Conservation (phyloP, 495 filamentous ascomycete species). For the Penicillium goetzii region DNA sequence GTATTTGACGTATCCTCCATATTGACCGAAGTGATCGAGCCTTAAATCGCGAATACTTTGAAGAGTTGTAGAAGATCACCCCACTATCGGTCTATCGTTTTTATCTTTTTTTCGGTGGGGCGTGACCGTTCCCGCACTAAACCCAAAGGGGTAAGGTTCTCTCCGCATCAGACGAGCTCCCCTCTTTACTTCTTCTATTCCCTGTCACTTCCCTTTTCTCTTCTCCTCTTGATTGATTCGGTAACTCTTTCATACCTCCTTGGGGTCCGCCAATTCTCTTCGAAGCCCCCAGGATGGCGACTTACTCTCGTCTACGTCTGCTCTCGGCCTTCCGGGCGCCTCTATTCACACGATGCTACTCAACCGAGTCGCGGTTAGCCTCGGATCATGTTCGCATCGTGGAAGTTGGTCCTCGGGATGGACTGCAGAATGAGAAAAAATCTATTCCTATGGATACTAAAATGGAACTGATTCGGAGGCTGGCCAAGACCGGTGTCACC, state of each 20-base stretch:
- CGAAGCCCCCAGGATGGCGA: conserved; percentile 24
- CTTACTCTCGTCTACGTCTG: conserved; percentile 30
- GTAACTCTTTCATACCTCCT: background rate
- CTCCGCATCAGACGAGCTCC: conserved; percentile 31
- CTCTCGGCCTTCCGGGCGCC: conserved; percentile 42
- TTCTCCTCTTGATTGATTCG: background rate
- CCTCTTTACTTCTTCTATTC: conserved; percentile 7
- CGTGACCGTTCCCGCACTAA: conserved; percentile 18
- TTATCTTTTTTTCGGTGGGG: conserved; percentile 27
- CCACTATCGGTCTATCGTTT: conserved; percentile 16
- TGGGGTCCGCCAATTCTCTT: background rate
- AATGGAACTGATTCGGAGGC: conserved; percentile 75
- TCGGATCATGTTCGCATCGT: conserved; percentile 69
- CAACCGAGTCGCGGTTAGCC: conserved; percentile 53
- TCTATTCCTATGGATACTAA: conserved; percentile 80
- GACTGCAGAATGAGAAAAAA: conserved; percentile 93
- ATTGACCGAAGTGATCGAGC: conserved; percentile 9
- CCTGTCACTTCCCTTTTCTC: background rate
- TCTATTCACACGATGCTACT: conserved; percentile 36
- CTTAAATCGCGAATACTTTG: background rate
- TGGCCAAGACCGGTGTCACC: conserved; percentile 82
- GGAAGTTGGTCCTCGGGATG: conserved; percentile 93
- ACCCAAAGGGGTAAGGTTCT: conserved; percentile 25
- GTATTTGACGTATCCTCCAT: conserved; percentile 20
- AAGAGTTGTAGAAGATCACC: conserved; percentile 5